These are phyloP conservation scores for Pseudomassariella vexata DNA, from an alignment of 2,329 filamentous ascomycete genomes.

Conservation along the genomic window DNA sequence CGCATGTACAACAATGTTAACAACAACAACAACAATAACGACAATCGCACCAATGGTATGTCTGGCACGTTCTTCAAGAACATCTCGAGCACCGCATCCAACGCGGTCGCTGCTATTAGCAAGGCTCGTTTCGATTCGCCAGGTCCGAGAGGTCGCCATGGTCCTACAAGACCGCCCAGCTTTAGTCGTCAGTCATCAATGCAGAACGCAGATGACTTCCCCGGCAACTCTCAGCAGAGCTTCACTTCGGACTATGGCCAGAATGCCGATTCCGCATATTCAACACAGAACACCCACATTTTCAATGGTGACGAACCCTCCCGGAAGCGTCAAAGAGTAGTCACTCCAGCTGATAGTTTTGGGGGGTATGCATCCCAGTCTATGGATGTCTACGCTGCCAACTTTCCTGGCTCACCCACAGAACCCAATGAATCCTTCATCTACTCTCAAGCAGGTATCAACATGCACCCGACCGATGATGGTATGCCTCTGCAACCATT, in stretches of 20 bases:
- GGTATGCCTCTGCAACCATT: constrained; percentile 60
- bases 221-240: constrained; percentile 78
- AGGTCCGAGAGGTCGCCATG: constrained; percentile 59
- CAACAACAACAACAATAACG: constrained; percentile 43
- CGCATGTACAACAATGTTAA: constrained; percentile 69
- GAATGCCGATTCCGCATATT: constrained; percentile 64
- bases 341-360: constrained; percentile 53
- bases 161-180: constrained; percentile 60
- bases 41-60: constrained; percentile 59
- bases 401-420: constrained; percentile 67
- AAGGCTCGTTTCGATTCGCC: constrained; percentile 93
- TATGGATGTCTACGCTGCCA: constrained; percentile 38
- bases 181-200: constrained; percentile 68
- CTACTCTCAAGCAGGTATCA: constrained; percentile 50
- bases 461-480: constrained; percentile 40
- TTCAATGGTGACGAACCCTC: constrained; percentile 68
- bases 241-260: constrained; percentile 72
- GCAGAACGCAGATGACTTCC: constrained; percentile 63
- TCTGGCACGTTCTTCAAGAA: constrained; percentile 95
- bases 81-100: constrained; percentile 88
- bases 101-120: constrained; percentile 91
- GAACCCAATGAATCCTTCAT: constrained; percentile 77
- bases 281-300: constrained; percentile 46
- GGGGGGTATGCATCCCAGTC: constrained; percentile 42
- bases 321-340: constrained; percentile 66